Conservation (phyloP, 2,329 filamentous ascomycete species). For the Meredithiella fracta region DNA sequence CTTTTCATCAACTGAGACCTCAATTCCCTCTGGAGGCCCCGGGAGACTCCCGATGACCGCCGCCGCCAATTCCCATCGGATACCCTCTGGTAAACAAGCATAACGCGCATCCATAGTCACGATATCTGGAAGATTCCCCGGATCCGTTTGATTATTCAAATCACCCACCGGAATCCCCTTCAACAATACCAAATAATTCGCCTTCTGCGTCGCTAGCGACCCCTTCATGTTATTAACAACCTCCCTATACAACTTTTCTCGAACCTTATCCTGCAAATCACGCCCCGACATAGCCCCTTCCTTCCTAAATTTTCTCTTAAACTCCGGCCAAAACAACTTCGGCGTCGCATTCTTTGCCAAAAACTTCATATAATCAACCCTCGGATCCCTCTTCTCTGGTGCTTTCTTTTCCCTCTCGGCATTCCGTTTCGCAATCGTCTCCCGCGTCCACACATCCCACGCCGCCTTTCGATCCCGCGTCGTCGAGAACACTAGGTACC, state of each 20-base stretch:
- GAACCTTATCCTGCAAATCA: slow-evolving; percentile 54
- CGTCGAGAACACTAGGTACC: slow-evolving; percentile 69
- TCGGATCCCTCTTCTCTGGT: slow-evolving; percentile 67
- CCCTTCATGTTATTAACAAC: slow-evolving; percentile 52
- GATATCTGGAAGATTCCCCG: slow-evolving; percentile 41
- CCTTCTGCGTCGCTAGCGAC: slow-evolving; percentile 47
- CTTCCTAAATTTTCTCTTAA: slow-evolving; percentile 76
- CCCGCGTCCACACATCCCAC: slow-evolving; percentile 70
- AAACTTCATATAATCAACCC: slow-evolving; percentile 66
- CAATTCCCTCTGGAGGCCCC: slow-evolving; percentile 26
- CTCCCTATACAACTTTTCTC: slow-evolving; percentile 66
- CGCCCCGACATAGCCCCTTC: slow-evolving; percentile 65
- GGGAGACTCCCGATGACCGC: slow-evolving; percentile 49
- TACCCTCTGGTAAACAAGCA: slow-evolving; percentile 44
- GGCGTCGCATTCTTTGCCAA: slow-evolving; percentile 68
- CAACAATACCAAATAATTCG: slow-evolving; percentile 50
- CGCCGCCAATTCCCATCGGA: slow-evolving; percentile 48
- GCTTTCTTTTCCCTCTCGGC: slow-evolving; percentile 45
- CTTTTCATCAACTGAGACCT: slow-evolving; percentile 35
- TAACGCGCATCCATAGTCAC: slow-evolving; percentile 53
- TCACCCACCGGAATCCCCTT: slow-evolving; percentile 39
- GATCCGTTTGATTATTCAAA: slow-evolving; percentile 42
- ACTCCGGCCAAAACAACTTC: slow-evolving; percentile 95
- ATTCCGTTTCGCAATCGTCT: slow-evolving; percentile 56
- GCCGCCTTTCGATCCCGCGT: slow-evolving; percentile 68